Evolutionary conservation across 345 rosid species (phyloP).

Genomic region (Eucalyptus polyanthemos): DNA sequence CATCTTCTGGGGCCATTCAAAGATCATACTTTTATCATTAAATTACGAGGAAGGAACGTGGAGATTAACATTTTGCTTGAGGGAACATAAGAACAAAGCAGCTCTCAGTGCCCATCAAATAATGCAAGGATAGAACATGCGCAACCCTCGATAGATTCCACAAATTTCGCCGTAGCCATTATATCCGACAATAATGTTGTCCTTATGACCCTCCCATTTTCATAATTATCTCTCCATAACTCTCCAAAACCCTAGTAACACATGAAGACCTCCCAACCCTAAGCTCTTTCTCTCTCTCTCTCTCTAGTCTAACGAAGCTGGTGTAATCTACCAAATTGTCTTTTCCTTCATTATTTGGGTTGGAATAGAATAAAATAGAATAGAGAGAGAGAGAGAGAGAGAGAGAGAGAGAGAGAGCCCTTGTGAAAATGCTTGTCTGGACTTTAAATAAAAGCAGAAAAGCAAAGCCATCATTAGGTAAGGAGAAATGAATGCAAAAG

Average conservation of each 20-base stretch:
- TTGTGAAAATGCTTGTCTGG: neutral
- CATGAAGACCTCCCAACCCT: neutral
- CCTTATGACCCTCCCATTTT: constrained; percentile 16
- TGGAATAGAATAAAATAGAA: neutral
- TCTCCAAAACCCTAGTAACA: neutral
- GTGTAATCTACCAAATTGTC: neutral
- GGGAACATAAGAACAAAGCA: neutral
- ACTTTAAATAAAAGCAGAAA: constrained; percentile 11
- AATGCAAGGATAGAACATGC: constrained; percentile 20
- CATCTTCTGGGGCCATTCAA: neutral
- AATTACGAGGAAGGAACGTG: neutral
- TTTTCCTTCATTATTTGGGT: neutral
- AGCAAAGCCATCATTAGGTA: constrained; percentile 35
- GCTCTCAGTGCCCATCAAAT: neutral
- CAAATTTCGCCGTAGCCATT: constrained; percentile 28
- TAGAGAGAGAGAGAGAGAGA: neutral
- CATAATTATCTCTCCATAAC: constrained; percentile 35
- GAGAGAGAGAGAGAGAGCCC: neutral
- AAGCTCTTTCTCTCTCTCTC: neutral
- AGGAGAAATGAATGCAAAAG: constrained; percentile 40
- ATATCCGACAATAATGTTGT: constrained; percentile 37
- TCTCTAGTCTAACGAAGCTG: neutral
- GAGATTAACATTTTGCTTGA: neutral
- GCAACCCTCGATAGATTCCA: constrained; percentile 27
- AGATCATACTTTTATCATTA: neutral